These are phyloP conservation scores for Decorospora gaudefroyi DNA, from an alignment of 2,329 filamentous ascomycete species.

Conservation along the genomic window DNA sequence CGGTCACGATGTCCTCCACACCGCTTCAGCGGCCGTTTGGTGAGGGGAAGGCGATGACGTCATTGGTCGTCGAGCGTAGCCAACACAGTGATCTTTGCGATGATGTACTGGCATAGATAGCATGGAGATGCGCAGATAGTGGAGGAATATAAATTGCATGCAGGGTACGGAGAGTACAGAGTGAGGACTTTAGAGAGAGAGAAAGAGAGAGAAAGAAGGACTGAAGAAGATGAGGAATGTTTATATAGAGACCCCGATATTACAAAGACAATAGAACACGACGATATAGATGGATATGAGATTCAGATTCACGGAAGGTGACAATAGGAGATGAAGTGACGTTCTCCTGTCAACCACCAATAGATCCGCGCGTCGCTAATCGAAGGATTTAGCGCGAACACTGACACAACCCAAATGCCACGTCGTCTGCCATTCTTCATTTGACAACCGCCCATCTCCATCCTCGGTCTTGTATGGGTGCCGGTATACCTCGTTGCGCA, in stretches of 20 bases:
- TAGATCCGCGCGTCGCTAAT: not conserved
- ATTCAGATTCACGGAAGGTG: not conserved
- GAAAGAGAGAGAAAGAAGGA: not conserved
- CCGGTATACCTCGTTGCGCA: too few relatives aligned
- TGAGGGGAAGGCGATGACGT: not conserved
- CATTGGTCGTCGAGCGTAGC: too few relatives aligned
- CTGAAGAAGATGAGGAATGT: not conserved
- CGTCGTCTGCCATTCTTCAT: not conserved
- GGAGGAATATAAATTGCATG: too few relatives aligned
- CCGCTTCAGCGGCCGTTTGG: not conserved
- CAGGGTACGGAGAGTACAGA: too few relatives aligned
- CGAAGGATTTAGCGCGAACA: slow-evolving; percentile 5
- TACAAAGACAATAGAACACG: fast-evolving
- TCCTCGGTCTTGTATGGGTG: not conserved
- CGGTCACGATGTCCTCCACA: not conserved
- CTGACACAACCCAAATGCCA: slow-evolving; percentile 1
- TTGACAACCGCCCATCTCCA: not conserved
- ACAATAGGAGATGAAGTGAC: not conserved
- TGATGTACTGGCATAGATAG: too few relatives aligned
- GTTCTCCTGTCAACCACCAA: not conserved
- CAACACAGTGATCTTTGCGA: too few relatives aligned
- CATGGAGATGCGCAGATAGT: too few relatives aligned
- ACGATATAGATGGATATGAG: not conserved
- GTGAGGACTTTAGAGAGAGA: too few relatives aligned
- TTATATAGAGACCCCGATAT: not conserved